phyloP scores from a whole-genome alignment of 768 basidiomycete species.

The Lactarius pseudohatsudake region DNA sequence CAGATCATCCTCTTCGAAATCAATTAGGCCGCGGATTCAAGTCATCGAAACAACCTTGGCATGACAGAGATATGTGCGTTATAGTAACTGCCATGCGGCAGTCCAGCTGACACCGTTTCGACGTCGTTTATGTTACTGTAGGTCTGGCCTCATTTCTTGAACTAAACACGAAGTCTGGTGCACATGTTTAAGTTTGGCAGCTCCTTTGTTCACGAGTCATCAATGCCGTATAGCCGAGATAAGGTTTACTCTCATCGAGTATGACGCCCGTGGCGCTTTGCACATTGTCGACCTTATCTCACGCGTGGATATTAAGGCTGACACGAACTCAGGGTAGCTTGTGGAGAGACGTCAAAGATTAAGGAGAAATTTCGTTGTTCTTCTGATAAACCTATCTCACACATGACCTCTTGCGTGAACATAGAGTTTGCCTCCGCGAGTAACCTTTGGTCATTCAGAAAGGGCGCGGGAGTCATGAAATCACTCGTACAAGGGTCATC shows the following conservation, averaged over 20 bases:
- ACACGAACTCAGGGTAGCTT: no score
- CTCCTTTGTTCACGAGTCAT: not conserved
- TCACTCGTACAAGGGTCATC: not conserved
- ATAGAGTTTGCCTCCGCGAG: not conserved
- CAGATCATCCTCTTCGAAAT: not conserved
- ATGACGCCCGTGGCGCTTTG: not conserved
- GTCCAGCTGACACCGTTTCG: not conserved
- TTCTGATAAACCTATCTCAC: not conserved
- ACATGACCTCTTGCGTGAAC: not conserved
- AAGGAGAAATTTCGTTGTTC: not conserved
- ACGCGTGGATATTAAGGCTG: not conserved
- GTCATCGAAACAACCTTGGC: not conserved
- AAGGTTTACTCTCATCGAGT: not conserved
- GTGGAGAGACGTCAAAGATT: not conserved
- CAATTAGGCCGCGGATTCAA: not conserved
- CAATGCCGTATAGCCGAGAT: not conserved
- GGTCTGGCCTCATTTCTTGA: not conserved
- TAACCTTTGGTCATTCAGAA: not conserved
- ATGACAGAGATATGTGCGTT: not conserved
- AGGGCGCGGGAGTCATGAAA: not conserved
- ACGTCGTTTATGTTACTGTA: not conserved
- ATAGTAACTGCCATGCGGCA: not conserved
- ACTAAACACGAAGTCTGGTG: not conserved
- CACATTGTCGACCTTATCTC: not conserved
- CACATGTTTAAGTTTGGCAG: not conserved